Evolutionary conservation across 2,329 filamentous ascomycete genomes (phyloP), one percentile per base, ranked within the genome.

Genomic region (Penicillium sclerotigenum): DNA sequence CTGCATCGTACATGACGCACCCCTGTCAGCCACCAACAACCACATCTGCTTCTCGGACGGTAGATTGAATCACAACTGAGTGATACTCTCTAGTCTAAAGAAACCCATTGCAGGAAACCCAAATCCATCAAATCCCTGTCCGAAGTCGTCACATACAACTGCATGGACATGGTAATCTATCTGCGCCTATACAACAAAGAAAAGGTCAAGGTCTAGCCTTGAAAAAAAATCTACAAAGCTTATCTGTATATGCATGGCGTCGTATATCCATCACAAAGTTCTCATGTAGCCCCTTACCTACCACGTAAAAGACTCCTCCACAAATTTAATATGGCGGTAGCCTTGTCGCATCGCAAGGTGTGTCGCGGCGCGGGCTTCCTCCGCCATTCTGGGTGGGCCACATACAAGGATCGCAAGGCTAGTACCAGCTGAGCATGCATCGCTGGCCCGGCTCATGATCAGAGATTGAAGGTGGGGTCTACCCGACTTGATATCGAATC

Each of bases 271-370:
- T 47, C 57, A 59, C 18, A 52, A 40, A 26, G 20, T 22, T 4
- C 28, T 14, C 8, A 24, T 14, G 9, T 33, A n/a, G 29, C 34
- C 29, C 22, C 20, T 52, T 26, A 20, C 18, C 47, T 59, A 72
- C 70, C 70, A 73, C 28, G 56, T 73, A 58, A 79, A 80, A 13
- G 73, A 75, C 59, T 81, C 78, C 59, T 81, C 78, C 37, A 79
- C 73, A 61, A 80, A 80, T 47, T 75, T 72, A 10, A 80, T 64
- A 0, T 68, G 62, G 6, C 49, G 48, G 46, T 71, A 67, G 1
- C 70, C 73, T 43, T 67, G 62, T 47, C 64, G 64, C 65, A 73
- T 66, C 9, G 74, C 72, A 10, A 66, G 41, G 49, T 75, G 71
- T 51, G 76, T 73, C 13, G 75, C 73, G 20, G 62, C 71, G 26